These are phyloP conservation scores for Neurospora sp. DNA, from an alignment of 495 filamentous ascomycete genomes.

Conservation along the genomic window DNA sequence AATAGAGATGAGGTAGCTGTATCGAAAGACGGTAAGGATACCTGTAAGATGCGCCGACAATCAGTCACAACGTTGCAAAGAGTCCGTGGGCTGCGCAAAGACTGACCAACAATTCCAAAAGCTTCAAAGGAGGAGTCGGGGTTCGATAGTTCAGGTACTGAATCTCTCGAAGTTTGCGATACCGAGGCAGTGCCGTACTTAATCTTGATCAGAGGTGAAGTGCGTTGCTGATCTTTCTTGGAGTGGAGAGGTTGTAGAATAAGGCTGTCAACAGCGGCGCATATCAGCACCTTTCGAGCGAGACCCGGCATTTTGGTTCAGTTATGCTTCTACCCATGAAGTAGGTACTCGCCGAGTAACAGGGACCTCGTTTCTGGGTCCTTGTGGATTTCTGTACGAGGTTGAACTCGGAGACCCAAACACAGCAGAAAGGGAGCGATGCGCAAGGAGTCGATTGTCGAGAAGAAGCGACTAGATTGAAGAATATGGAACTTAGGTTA, in stretches of 20 bases:
- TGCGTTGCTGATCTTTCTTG: conserved; percentile 38
- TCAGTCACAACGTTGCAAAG: conserved; percentile 66
- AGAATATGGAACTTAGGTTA: background rate
- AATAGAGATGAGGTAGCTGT: conserved; percentile 75
- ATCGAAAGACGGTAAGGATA: conserved; percentile 58
- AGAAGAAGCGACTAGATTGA: background rate
- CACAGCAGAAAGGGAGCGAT: background rate
- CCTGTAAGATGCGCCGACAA: conserved; percentile 42
- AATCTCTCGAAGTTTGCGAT: conserved; percentile 25
- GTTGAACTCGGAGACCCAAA: background rate
- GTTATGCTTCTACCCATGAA: conserved; percentile 7
- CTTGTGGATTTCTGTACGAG: background rate
- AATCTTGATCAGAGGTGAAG: conserved; percentile 47
- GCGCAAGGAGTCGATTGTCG: background rate
- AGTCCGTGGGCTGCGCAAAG: conserved; percentile 39
- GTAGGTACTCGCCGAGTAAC: background rate
- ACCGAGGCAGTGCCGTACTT: conserved; percentile 61
- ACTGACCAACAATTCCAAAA: conserved; percentile 77
- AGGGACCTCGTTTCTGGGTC: background rate
- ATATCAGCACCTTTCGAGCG: conserved; percentile 67
- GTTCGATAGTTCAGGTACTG: conserved; percentile 20
- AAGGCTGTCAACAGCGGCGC: conserved; percentile 79
- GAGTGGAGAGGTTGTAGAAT: conserved; percentile 61
- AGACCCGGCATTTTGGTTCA: conserved; percentile 55
- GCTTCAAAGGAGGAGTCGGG: conserved; percentile 52